phyloP scores from a whole-genome alignment of 345 rosid genomes.

The Pseudoturritis turrita region DNA sequence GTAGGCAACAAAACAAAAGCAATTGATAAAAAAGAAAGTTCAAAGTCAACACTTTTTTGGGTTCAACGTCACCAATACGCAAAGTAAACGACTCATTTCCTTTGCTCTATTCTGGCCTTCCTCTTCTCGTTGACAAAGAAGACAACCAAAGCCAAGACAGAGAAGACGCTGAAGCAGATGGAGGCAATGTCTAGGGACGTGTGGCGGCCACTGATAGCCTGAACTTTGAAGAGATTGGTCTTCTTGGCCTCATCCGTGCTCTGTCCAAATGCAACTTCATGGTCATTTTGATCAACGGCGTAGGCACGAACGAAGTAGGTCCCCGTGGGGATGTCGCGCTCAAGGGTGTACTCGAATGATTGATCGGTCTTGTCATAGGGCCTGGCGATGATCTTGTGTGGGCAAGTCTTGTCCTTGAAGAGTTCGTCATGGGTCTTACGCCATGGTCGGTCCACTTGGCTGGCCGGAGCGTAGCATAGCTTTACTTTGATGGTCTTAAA shows the following conservation, averaged over 20 bases:
- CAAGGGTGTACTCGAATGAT: constrained; percentile 16
- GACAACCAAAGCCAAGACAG: constrained; percentile 22
- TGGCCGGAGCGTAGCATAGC: constrained; percentile 36
- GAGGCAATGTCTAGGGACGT: constrained; percentile 34
- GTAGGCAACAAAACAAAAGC: constrained; percentile 5
- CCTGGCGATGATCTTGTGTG: constrained; percentile 27
- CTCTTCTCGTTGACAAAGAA: constrained; percentile 36
- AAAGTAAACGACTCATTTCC: constrained; percentile 28
- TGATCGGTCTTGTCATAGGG: constrained; percentile 21
- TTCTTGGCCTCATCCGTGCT: constrained; percentile 23
- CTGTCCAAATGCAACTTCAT: constrained; percentile 38
- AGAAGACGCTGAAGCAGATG: constrained; percentile 35
- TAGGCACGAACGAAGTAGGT: constrained; percentile 36
- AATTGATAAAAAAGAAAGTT: background rate
- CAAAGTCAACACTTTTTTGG: constrained; percentile 16
- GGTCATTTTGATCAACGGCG: constrained; percentile 16
- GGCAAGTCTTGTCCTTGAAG: constrained; percentile 39
- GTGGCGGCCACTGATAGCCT: constrained; percentile 35
- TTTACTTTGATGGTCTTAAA: constrained; percentile 24
- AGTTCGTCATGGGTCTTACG: constrained; percentile 33
- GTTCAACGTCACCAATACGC: background rate
- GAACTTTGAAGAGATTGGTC: constrained; percentile 25
- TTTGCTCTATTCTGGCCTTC: constrained; percentile 31
- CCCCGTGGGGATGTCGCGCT: constrained; percentile 34
- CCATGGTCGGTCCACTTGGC: constrained; percentile 40